These are phyloP conservation scores for Paramecium tetraurelia DNA, from an alignment of 73 alveolate genomes.

Conservation along the genomic window DNA sequence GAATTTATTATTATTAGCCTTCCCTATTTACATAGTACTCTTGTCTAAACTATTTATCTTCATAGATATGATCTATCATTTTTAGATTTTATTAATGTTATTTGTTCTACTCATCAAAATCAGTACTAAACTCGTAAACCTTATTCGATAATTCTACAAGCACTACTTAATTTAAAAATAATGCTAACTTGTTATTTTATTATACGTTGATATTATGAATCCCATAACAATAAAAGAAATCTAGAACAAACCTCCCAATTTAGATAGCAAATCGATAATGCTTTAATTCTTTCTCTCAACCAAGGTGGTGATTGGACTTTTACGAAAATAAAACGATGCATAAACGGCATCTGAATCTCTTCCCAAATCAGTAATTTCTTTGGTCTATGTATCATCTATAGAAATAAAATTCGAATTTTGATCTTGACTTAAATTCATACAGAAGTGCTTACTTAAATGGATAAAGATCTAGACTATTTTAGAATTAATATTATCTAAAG, in stretches of 20 bases:
- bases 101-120: background rate
- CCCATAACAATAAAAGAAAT: background rate
- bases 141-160: background rate
- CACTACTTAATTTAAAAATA: background rate
- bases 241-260: background rate
- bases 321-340: background rate
- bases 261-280: background rate
- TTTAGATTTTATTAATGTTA: background rate
- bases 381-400: background rate
- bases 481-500: background rate
- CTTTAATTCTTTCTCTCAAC: background rate
- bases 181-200: background rate
- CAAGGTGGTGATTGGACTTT: background rate
- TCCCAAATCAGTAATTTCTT: background rate
- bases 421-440: background rate
- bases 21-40: background rate
- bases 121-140: background rate
- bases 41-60: background rate
- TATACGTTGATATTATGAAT: background rate
- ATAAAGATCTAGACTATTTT: background rate
- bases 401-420: background rate
- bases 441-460: background rate
- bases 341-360: background rate
- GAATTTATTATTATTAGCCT: background rate
- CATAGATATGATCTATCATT: background rate